Evolutionary conservation across 139 green algal genomes (phyloP).

Genomic region (Prasinococcaceae sp.): DNA sequence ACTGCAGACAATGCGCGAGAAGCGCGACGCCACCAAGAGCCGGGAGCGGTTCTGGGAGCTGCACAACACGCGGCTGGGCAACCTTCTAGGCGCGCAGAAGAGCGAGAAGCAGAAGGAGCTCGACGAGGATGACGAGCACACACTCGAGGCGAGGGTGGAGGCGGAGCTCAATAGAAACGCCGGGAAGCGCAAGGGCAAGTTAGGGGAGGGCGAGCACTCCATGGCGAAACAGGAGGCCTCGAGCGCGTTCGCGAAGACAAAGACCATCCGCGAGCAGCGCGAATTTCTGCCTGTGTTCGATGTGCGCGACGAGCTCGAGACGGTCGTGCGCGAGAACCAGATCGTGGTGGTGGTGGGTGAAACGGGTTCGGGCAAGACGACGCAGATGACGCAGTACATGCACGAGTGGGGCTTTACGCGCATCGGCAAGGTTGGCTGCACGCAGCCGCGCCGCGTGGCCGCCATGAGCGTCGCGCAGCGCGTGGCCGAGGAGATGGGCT

Average conservation of each 20-base stretch:
- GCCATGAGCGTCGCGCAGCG: conserved; percentile 95
- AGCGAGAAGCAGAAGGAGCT: conserved; percentile 28
- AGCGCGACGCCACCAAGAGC: conserved; percentile 78
- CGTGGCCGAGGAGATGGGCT: conserved; percentile 74
- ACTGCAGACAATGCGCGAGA: conserved; percentile 60
- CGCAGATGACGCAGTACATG: conserved; percentile 70
- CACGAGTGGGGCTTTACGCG: conserved; percentile 76
- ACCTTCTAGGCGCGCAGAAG: conserved; percentile 77
- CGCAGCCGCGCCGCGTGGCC: conserved; percentile 84
- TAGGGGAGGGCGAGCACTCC: conserved; percentile 66
- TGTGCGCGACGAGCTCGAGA: conserved; percentile 63
- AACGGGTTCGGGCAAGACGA: conserved; percentile 95
- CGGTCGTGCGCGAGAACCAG: conserved; percentile 85
- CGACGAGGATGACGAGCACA: conserved; percentile 18
- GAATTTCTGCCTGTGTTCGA: conserved; percentile 71
- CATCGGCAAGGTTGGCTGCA: conserved; percentile 81
- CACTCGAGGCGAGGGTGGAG: conserved; percentile 6
- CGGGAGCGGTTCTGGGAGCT: conserved; percentile 91
- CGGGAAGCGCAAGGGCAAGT: conserved; percentile 36
- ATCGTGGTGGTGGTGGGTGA: conserved; percentile 94
- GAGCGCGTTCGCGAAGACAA: conserved; percentile 74
- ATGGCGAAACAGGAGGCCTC: conserved; percentile 59
- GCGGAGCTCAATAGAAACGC: too few relatives aligned
- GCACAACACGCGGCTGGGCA: conserved; percentile 83
- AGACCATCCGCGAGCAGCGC: conserved; percentile 78